phyloP scores from a whole-genome alignment of 1,284 basidiomycete genomes.

The Chondrostereum purpureum region DNA sequence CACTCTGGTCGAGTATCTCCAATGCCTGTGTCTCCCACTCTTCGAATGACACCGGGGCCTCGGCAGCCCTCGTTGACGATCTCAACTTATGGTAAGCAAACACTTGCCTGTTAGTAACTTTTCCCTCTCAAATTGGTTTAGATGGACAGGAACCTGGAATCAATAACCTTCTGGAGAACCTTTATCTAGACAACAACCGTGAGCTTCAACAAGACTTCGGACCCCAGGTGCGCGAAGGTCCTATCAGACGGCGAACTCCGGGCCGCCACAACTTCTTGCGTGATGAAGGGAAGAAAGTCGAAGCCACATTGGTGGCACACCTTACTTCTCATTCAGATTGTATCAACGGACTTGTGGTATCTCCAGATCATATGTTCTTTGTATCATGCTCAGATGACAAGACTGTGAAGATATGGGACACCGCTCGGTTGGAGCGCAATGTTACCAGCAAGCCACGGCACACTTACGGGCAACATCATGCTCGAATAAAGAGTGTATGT shows the following conservation, averaged over 20 bases:
- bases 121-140: conserved; percentile 21
- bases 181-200: conserved; percentile 82
- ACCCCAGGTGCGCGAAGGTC: conserved; percentile 75
- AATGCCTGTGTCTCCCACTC: conserved; percentile 47
- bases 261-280: conserved; percentile 60
- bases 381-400: conserved; percentile 84
- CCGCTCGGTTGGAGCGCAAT: conserved; percentile 43
- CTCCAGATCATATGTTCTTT: conserved; percentile 94
- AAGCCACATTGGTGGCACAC: conserved; percentile 79
- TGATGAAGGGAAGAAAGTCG: conserved; percentile 53
- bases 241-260: conserved; percentile 67
- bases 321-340: conserved; percentile 79
- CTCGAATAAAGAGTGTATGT: conserved; percentile 75
- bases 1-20: conserved; percentile 68
- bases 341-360: conserved; percentile 78
- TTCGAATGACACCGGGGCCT: conserved; percentile 39
- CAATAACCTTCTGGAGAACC: conserved; percentile 77
- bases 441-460: conserved; percentile 72
- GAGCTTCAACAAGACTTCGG: conserved; percentile 88
- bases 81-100: conserved; percentile 63
- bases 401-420: conserved; percentile 67
- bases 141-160: conserved; percentile 87
- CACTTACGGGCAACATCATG: conserved; percentile 74
- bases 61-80: conserved; percentile 47
- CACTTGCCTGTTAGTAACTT: conserved; percentile 5